These are phyloP conservation scores for Aspergillus quadricinctus DNA, from an alignment of 2,329 filamentous ascomycete species.

Conservation along the genomic window DNA sequence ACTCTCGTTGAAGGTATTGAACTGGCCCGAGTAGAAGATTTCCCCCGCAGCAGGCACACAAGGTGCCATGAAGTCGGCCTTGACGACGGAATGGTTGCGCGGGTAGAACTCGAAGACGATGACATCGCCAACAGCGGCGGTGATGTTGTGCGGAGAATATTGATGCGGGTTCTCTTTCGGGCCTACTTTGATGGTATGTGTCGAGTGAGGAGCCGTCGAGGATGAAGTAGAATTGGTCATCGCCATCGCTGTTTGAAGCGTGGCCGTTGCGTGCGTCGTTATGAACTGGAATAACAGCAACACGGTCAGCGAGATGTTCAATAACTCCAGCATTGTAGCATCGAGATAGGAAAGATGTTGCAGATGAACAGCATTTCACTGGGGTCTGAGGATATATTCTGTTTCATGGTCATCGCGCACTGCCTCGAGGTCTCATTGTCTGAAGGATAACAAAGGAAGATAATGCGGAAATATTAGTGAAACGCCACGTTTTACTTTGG, in stretches of 20 bases:
- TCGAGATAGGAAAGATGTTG: not conserved
- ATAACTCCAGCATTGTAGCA: not conserved
- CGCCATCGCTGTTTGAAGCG: not conserved
- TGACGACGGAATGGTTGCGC: slow-evolving; percentile 60
- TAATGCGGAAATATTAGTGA: not conserved
- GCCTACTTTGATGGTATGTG: slow-evolving; percentile 34
- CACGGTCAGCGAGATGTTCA: not conserved
- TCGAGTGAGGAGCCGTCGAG: slow-evolving; percentile 6
- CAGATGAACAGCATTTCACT: not conserved
- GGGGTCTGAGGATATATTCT: too few species aligned
- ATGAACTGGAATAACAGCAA: not conserved
- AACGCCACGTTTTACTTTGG: not conserved
- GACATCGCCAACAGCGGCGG: slow-evolving; percentile 28
- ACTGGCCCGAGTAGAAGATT: slow-evolving; percentile 29
- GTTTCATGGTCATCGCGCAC: not conserved
- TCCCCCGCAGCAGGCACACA: slow-evolving; percentile 52
- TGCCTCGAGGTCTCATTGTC: not conserved
- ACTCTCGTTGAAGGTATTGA: slow-evolving; percentile 46
- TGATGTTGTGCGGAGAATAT: slow-evolving; percentile 26
- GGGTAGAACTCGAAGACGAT: slow-evolving; percentile 59
- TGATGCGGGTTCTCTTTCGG: slow-evolving; percentile 27
- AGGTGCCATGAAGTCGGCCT: slow-evolving; percentile 55
- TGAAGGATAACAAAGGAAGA: not conserved
- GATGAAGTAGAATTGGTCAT: not conserved
- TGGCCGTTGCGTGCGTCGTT: not conserved